Conservation (phyloP, 2,329 filamentous ascomycete species). For the Arachnopeziza araneosa region DNA sequence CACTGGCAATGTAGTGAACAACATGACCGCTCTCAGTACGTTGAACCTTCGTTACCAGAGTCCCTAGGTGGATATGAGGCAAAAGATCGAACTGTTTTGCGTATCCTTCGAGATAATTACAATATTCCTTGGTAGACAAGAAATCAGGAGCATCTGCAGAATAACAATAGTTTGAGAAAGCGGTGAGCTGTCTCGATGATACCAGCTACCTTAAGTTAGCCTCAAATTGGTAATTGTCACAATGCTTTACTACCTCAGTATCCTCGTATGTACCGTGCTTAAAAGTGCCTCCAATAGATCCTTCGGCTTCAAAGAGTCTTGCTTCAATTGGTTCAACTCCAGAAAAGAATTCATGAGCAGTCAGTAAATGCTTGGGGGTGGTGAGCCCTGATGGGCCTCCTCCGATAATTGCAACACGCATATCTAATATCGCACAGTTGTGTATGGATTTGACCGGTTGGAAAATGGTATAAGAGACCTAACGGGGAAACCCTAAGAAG, state of each 20-base stretch:
- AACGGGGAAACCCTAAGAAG: too few relatives aligned
- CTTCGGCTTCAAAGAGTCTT: constrained; percentile 40
- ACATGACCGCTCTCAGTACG: constrained; percentile 11
- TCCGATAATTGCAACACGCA: constrained; percentile 13
- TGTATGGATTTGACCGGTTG: too few relatives aligned
- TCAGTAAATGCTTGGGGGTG: constrained; percentile 37
- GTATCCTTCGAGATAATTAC: constrained; percentile 40
- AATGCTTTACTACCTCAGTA: constrained; percentile 31
- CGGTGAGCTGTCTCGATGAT: constrained; percentile 44
- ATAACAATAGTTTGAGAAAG: constrained; percentile 45
- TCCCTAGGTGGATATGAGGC: constrained; percentile 31
- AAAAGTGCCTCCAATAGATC: constrained; percentile 43
- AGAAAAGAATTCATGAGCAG: constrained; percentile 34
- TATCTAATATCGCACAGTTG: too few relatives aligned
- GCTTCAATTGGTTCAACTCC: constrained; percentile 35
- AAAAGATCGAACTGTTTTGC: constrained; percentile 34
- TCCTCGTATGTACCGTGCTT: constrained; percentile 42
- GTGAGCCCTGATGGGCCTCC: constrained; percentile 40
- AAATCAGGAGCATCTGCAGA: constrained; percentile 40
- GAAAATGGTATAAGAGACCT: too few relatives aligned
- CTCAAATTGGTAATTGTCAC: background rate
- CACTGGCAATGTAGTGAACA: constrained; percentile 6
- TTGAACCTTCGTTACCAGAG: constrained; percentile 26
- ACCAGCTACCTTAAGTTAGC: constrained; percentile 33
- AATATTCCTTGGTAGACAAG: constrained; percentile 36